Evolutionary conservation across 2,329 filamentous ascomycete species (phyloP), one percentile per base, ranked within the genome.

Genomic region (Trichoderma breve): DNA sequence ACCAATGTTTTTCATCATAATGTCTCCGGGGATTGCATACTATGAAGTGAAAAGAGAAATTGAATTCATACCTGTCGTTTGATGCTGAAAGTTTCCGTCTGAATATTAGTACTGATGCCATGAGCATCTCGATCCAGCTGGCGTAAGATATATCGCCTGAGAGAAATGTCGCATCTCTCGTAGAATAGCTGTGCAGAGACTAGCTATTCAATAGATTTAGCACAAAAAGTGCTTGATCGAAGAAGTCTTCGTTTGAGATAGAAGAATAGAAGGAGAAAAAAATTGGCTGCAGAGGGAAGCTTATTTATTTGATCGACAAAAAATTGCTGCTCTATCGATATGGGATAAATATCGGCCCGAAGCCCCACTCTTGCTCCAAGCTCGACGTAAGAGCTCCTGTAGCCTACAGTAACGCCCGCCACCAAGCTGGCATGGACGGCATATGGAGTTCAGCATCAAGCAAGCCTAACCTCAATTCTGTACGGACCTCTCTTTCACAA

Each of bases 1-100:
- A 95, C 93, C 92, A 95, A 95, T 91, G 87, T 87, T 88, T 92
- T 87, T 95, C 93, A 94, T 95, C 92, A 83, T 76, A 72, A 53
- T 53, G 21, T 15, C 21, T 43, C 32, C 28, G 51, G 24, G 36
- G 12, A 30, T 12, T 15, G 30, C 34, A 9, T 53, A 71, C 77
- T 71, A 70, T 64, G 68, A 34, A 30, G 36, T 34, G 18, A 26
- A 64, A 26, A 53, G 61, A 28, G 3, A 18, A 34, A 53, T 69
- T 43, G 53, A 32, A 26, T 14, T 21, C 72, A 62, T 73, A 75
- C 74, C 71, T 67, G 65, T 36, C 51, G 30, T 24, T 11, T n/a
- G 30, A 34, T 28, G 53, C 53, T 66, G 34, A 12, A 51, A 12
- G 43, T 15, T 39, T 30, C 6, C 18, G 36, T 26, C 55, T 3